phyloP scores from a whole-genome alignment of 257 asterid genomes.

The Nicotiana benthamiana region DNA sequence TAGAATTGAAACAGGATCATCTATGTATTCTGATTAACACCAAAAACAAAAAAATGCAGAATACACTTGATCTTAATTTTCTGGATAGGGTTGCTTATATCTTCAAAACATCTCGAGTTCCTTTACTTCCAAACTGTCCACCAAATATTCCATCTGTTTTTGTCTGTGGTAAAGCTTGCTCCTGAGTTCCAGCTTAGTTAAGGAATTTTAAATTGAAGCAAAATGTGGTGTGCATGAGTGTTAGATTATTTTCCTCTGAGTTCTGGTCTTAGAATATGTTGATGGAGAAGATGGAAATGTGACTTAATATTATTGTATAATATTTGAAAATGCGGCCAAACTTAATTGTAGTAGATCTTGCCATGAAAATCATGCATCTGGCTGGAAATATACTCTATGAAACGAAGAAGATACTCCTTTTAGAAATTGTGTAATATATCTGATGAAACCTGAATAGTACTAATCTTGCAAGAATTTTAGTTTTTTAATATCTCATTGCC shows the following conservation, averaged over 20 bases:
- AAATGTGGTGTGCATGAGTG: neutral
- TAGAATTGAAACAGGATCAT: too few species aligned
- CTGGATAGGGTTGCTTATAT: too few species aligned
- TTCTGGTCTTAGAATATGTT: neutral
- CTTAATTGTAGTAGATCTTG: neutral
- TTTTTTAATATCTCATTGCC: neutral
- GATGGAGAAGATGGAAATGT: neutral
- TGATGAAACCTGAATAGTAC: neutral
- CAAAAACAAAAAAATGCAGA: too few species aligned
- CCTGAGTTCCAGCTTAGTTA: too few species aligned
- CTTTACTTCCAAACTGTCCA: too few species aligned
- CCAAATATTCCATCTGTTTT: too few species aligned
- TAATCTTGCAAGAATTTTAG: neutral
- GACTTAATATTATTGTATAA: neutral
- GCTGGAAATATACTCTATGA: neutral
- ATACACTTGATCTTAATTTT: too few species aligned
- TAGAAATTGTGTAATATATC: neutral
- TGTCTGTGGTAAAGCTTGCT: too few species aligned
- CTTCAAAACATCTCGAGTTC: too few species aligned
- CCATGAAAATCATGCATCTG: neutral
- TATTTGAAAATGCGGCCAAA: neutral
- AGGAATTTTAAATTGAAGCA: neutral
- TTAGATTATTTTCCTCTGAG: neutral
- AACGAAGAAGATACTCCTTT: neutral
- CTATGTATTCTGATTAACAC: too few species aligned